Percentiles rank a stretch among this genome's conserved stretches.
Evolutionary conservation across 2,329 filamentous ascomycete genomes (phyloP).

Genomic region (Botryosphaeria dothidea): DNA sequence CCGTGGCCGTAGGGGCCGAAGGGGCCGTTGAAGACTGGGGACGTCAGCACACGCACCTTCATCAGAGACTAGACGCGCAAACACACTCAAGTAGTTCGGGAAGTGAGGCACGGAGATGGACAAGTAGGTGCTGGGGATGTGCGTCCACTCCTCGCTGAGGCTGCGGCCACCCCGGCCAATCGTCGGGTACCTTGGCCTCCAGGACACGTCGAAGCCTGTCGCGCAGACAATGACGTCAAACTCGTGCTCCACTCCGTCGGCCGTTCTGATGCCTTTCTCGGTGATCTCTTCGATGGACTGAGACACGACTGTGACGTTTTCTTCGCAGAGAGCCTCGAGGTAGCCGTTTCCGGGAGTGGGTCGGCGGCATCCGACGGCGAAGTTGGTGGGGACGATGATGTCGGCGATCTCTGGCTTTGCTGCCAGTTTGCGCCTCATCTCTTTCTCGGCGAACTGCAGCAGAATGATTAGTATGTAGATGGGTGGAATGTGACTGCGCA

Average conservation of each 20-base stretch:
- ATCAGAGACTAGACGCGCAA: no score
- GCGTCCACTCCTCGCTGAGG: background rate
- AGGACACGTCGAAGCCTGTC: constrained; percentile 35
- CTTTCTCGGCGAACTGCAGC: no score
- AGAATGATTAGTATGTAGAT: no score
- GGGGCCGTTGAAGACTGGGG: background rate
- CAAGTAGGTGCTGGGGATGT: constrained; percentile 31
- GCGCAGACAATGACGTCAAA: constrained; percentile 36
- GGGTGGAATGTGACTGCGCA: no score
- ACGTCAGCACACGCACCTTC: constrained; percentile 26
- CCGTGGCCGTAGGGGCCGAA: no score
- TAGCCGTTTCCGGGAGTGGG: constrained; percentile 36
- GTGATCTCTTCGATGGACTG: constrained; percentile 30
- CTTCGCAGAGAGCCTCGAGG: constrained; percentile 33
- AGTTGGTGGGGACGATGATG: constrained; percentile 49
- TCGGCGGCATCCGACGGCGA: constrained; percentile 27
- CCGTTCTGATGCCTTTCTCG: constrained; percentile 31
- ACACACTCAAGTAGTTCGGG: constrained; percentile 18
- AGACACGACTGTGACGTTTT: constrained; percentile 28
- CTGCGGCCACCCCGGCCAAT: background rate
- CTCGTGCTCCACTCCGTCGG: constrained; percentile 32
- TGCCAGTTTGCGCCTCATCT: no score
- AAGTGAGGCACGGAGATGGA: background rate
- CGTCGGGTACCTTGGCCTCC: constrained; percentile 20
- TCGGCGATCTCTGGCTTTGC: constrained; percentile 40